Evolutionary conservation across 2,329 filamentous ascomycete species (phyloP), one percentile per base, ranked within the genome.

Genomic region (Dothideomycetidae sp.): DNA sequence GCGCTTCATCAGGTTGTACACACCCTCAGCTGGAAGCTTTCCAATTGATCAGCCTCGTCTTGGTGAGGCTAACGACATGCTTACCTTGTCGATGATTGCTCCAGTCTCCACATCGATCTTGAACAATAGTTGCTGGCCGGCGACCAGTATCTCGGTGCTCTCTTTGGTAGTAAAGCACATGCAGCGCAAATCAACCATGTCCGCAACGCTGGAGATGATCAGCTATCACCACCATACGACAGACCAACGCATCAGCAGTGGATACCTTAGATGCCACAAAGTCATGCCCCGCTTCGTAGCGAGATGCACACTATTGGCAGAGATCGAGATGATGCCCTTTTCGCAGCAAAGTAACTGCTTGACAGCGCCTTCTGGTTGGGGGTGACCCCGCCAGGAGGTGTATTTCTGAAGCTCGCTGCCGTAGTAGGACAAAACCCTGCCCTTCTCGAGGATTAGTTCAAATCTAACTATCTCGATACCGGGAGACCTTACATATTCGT

Each of bases 91-190:
- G 13, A 53, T 53, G 19, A 67, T 55, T 2, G 48, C 49, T 5
- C 64, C 64, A 48, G 65, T 67, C 28, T 78, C 73, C 32, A 78
- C 63, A 49, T 80, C 75, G 37, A 80, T 68, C 17, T 70, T 77
- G 54, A 93, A 81, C 81, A 98, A 93, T 34, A 71, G 71, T 39
- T 79, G 72, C 59, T 98, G 90, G 32, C 90, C 90, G 32, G 85
- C 90, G 21, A 88, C 81, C 13, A 98, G 64, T 40, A 98, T 78
- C 52, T 93, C 81, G 10, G 73, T 71, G 16, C 81, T 82, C 5
- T 80, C 80, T 52, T 85, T 85, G 17, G 82, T 85, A 1, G 84
- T 92, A 54, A 93, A 94, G 55, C 81, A 88, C 85, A 96, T 96
- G 59, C 90, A 96, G 49, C 76, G 75, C 46, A 98, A 64, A 53